Evolutionary conservation across 176 grass and related monocot species (phyloP), one percentile per base, ranked within the genome.

Genomic region (Themeda triandra): DNA sequence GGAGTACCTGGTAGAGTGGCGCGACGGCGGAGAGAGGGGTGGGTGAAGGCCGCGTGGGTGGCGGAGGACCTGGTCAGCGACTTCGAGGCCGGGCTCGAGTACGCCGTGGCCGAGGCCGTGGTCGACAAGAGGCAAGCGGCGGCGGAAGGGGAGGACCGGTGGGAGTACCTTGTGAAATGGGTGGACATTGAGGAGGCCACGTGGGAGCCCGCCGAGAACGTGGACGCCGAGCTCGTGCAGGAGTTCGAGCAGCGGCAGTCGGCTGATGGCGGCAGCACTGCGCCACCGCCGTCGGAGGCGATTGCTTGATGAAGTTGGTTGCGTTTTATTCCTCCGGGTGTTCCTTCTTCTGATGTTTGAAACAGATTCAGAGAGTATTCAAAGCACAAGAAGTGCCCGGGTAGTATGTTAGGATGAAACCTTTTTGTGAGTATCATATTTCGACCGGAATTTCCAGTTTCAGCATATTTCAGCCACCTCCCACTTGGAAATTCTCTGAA

Each of bases 131-230:
- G 78, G 83, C 75, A 76, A 65, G 93, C 76, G 54, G 74, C 73
- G 75, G 79, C 73, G 63, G 93, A 71, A 9, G 91, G 80, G 42
- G 85, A 82, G 15, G 90, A 88, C 15, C 78, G 78, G 32, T 91
- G 31, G 74, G 95, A 98, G 87, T 98, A 98, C 90, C 81, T 98
- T 32, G 96, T 98, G 39, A 98, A 98, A 67, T 98, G 96, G 96
- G 83, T 91, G 44, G 96, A 98, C 86, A 87, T 86, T 2, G 80
- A 87, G 68, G 93, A 98, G 64, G 84, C 84, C 2, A 95, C 91
- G n/a, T 98, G 96, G 96, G 96, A 98, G 80, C 96, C 96, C 27
- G 87, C 87, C 65, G 96, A 95, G 80, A 98, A 95, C 80, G 81
- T 98, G 9, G 87, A 98, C 80, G 82, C 59, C 7, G 93, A 95